A percentile compares a stretch with the other conserved stretches of the same genome.
Evolutionary conservation across 805 yeast species (phyloP).

Genomic region (Ogataea corticis): DNA sequence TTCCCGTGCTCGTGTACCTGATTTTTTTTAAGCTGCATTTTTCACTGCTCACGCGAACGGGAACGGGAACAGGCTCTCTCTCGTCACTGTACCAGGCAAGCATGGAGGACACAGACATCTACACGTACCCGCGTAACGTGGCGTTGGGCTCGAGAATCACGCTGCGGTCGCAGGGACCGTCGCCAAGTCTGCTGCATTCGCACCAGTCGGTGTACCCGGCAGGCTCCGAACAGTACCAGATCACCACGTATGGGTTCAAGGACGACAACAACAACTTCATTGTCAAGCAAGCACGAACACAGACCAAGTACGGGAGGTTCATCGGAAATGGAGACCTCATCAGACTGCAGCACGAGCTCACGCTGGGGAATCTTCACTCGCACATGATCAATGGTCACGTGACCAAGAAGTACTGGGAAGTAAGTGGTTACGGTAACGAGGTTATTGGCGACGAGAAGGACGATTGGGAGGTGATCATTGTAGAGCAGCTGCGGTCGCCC

Average conservation of each 20-base stretch:
- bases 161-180: conserved; percentile 65
- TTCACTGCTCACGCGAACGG: conserved; percentile 68
- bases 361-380: conserved; percentile 69
- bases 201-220: conserved; percentile 84
- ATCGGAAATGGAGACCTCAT: conserved; percentile 62
- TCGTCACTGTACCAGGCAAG: conserved; percentile 82
- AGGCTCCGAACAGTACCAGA: conserved; percentile 92
- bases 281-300: conserved; percentile 40
- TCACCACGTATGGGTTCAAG: conserved; percentile 93
- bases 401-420: conserved; percentile 50
- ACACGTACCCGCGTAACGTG: conserved; percentile 66
- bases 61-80: conserved; percentile 73
- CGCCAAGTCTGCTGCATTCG: conserved; percentile 82
- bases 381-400: conserved; percentile 69
- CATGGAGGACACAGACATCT: conserved; percentile 63
- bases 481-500: conserved; percentile 47
- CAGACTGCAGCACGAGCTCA: conserved; percentile 61
- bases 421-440: conserved; percentile 70
- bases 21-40: conserved; percentile 82
- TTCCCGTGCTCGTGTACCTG: conserved; percentile 73
- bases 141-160: conserved; percentile 59
- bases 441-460: conserved; percentile 70
- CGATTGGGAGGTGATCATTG: conserved; percentile 74
- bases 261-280: conserved; percentile 83
- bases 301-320: conserved; percentile 17